phyloP scores from a whole-genome alignment of 768 basidiomycete species.

The Chlorophyllum brunneum region DNA sequence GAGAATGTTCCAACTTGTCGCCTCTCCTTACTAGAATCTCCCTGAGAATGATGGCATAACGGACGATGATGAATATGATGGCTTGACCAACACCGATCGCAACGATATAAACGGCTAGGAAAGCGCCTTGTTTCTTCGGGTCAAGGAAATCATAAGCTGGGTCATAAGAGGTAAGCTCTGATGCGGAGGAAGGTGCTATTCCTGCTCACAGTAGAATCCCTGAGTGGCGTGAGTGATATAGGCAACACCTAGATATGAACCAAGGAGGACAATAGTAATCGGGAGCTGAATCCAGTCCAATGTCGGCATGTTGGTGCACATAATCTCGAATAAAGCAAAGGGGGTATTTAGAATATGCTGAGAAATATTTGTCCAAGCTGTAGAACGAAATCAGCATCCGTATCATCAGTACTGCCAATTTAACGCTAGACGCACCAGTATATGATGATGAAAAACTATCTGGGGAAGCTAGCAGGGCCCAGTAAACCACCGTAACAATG shows the following conservation, averaged over 20 bases:
- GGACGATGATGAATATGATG: constrained; percentile 49
- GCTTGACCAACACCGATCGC: constrained; percentile 51
- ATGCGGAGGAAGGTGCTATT: not conserved
- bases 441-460: not conserved
- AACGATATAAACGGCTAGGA: constrained; percentile 58
- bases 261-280: constrained; percentile 46
- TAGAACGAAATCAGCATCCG: not conserved
- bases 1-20: too few species aligned
- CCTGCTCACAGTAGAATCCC: constrained; percentile 56
- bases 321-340: constrained; percentile 55
- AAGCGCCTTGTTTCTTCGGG: constrained; percentile 36
- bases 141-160: constrained; percentile 66
- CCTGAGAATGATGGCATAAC: constrained; percentile 37
- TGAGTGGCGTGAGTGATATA: constrained; percentile 62
- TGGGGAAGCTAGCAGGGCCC: constrained; percentile 14
- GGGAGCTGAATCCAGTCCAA: constrained; percentile 50
- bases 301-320: constrained; percentile 48
- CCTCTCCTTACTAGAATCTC: constrained; percentile 11
- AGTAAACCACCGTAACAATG: constrained; percentile 13
- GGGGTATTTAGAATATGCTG: constrained; percentile 56
- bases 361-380: constrained; percentile 59
- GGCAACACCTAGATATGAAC: constrained; percentile 58
- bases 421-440: not conserved
- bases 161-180: not conserved
- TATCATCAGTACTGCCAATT: not conserved